Conservation (phyloP, 805 yeast genomes). For the Zygosaccharomyces pseudorouxii region DNA sequence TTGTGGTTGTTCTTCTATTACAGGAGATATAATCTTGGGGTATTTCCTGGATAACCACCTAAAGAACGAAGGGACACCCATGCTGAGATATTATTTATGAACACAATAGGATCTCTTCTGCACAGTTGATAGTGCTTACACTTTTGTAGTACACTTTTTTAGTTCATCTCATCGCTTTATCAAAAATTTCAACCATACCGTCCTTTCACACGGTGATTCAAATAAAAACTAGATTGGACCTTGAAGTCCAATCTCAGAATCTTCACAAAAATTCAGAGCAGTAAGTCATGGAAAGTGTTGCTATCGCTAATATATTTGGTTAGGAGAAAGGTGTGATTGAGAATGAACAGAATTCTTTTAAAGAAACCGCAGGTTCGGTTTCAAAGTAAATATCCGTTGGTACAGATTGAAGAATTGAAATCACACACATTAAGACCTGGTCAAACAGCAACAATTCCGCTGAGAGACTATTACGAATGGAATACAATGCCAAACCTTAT, state of each 20-base stretch:
- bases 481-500: constrained; percentile 14
- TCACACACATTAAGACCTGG: constrained; percentile 7
- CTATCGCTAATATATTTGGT: background rate
- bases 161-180: constrained; percentile 1
- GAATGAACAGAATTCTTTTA: constrained; percentile 7
- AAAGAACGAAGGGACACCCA: constrained; percentile 98
- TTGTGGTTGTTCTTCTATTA: constrained; percentile 64
- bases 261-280: no score
- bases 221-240: background rate
- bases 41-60: constrained; percentile 92
- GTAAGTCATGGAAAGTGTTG: background rate
- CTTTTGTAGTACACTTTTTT: background rate
- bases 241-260: no score
- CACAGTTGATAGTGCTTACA: background rate
- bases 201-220: constrained; percentile 3
- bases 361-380: constrained; percentile 8
- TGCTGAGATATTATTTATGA: constrained; percentile 20
- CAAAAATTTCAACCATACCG: constrained; percentile 3
- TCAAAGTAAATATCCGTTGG: constrained; percentile 12
- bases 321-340: background rate
- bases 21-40: constrained; percentile 91
- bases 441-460: constrained; percentile 11
- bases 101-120: no score
- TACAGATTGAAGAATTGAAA: constrained; percentile 14
- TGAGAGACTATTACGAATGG: constrained; percentile 20